Evolutionary conservation across 176 grass and related monocot genomes (phyloP).

Genomic region (Oryza meyeriana): DNA sequence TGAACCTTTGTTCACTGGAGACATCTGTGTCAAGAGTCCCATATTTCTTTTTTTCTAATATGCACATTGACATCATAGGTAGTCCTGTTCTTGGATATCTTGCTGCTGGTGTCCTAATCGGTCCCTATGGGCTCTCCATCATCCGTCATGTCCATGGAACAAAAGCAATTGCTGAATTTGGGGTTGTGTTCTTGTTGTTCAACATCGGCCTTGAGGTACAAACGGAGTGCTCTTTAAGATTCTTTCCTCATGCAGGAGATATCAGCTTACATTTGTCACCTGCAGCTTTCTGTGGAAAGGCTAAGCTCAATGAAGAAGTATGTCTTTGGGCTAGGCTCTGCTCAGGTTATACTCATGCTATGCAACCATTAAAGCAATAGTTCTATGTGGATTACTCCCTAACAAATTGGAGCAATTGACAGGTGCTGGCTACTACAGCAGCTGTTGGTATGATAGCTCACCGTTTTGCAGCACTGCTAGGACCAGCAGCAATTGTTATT

Average conservation of each 20-base stretch:
- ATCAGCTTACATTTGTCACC: constrained; percentile 26
- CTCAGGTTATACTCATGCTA: constrained; percentile 63
- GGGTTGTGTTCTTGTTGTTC: constrained; percentile 96
- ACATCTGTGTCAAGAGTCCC: background rate
- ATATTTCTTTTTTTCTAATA: background rate
- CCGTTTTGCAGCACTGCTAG: constrained; percentile 56
- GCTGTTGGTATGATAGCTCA: constrained; percentile 82
- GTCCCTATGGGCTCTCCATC: constrained; percentile 92
- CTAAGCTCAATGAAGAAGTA: constrained; percentile 99
- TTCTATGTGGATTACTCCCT: constrained; percentile 15
- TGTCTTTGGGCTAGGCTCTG: constrained; percentile 92
- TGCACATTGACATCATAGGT: constrained; percentile 53
- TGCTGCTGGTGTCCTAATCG: constrained; percentile 92
- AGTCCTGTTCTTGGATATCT: constrained; percentile 97
- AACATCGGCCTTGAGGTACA: constrained; percentile 99
- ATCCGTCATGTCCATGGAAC: constrained; percentile 94
- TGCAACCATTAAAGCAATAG: constrained; percentile 28
- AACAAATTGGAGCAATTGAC: constrained; percentile 26
- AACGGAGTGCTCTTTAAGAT: constrained; percentile 26
- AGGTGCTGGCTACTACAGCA: constrained; percentile 85
- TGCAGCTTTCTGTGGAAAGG: constrained; percentile 97
- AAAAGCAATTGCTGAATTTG: constrained; percentile 99
- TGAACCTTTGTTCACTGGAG: background rate
- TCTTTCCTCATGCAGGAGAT: constrained; percentile 15
- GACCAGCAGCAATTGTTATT: constrained; percentile 90